Percentiles rank a stretch among this genome's conserved stretches.
phyloP scores from a whole-genome alignment of 176 grass and related monocot species.

The Aegilops bicornis region DNA sequence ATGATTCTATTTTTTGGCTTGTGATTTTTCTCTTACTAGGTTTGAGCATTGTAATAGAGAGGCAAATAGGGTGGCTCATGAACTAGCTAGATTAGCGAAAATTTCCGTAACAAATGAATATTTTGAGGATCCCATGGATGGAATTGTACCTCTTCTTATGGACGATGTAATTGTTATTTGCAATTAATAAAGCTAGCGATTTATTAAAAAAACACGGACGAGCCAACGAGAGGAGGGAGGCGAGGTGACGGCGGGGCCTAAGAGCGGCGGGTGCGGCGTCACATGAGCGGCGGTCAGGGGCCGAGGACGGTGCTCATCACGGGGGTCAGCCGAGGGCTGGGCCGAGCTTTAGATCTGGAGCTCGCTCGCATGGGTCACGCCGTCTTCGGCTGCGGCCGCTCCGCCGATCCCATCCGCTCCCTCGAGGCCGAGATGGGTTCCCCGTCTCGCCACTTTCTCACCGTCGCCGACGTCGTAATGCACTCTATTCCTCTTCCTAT shows the following conservation, averaged over 20 bases:
- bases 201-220: background rate
- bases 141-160: too few relatives aligned
- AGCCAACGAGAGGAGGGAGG: background rate
- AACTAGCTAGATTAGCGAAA: too few relatives aligned
- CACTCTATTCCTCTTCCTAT: background rate
- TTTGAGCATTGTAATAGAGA: too few relatives aligned
- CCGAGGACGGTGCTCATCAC: conserved; percentile 84
- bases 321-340: conserved; percentile 84
- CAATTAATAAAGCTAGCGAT: too few relatives aligned
- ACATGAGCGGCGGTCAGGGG: conserved; percentile 32
- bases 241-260: conserved; percentile 42
- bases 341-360: conserved; percentile 76
- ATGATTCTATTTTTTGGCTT: too few relatives aligned
- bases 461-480: conserved; percentile 64
- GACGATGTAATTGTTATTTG: too few relatives aligned
- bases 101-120: too few relatives aligned
- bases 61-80: too few relatives aligned
- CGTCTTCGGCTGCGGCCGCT: conserved; percentile 82
- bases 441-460: conserved; percentile 73
- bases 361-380: conserved; percentile 68
- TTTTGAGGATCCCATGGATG: too few relatives aligned
- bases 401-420: conserved; percentile 62
- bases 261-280: conserved; percentile 44
- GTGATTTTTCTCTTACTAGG: too few relatives aligned
- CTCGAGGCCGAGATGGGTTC: conserved; percentile 68